Percentiles rank a stretch among this genome's conserved stretches.
Conservation (phyloP, 2,329 filamentous ascomycete genomes). For the Penicillium sp. region DNA sequence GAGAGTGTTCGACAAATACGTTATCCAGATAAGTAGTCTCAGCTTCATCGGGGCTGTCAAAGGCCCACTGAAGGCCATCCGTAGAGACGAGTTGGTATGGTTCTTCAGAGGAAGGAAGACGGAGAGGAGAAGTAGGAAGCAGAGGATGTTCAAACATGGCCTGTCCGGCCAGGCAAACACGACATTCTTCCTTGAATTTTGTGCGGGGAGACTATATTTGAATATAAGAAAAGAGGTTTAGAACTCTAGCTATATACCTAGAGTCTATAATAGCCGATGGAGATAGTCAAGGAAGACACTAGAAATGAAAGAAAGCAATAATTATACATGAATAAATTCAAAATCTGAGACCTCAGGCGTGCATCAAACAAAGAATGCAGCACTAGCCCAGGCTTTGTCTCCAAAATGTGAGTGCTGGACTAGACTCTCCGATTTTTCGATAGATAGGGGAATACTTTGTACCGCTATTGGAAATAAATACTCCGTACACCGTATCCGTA, state of each 20-base stretch:
- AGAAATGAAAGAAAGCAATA: background rate
- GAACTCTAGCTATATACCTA: too few species aligned
- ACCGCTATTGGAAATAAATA: background rate
- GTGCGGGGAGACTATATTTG: too few species aligned
- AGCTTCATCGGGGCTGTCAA: background rate
- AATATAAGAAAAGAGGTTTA: too few species aligned
- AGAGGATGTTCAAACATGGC: too few species aligned
- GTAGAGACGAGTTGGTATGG: background rate
- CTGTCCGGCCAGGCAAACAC: too few species aligned
- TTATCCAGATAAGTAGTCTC: background rate
- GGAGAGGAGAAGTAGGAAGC: background rate
- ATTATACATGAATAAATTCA: background rate
- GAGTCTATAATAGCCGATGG: background rate
- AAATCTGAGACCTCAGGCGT: background rate
- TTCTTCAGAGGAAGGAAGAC: background rate
- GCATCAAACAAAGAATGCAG: background rate
- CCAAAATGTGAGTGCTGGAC: background rate
- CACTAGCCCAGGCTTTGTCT: background rate
- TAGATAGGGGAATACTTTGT: background rate
- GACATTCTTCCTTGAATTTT: too few species aligned
- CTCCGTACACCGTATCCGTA: background rate
- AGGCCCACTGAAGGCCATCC: background rate
- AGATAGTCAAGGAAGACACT: background rate
- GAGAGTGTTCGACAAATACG: background rate
- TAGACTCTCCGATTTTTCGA: background rate